A percentile compares a stretch with the other conserved stretches of the same genome.
Evolutionary conservation across 2,329 filamentous ascomycete species (phyloP).

Genomic region (Paecilomyces fulvus): DNA sequence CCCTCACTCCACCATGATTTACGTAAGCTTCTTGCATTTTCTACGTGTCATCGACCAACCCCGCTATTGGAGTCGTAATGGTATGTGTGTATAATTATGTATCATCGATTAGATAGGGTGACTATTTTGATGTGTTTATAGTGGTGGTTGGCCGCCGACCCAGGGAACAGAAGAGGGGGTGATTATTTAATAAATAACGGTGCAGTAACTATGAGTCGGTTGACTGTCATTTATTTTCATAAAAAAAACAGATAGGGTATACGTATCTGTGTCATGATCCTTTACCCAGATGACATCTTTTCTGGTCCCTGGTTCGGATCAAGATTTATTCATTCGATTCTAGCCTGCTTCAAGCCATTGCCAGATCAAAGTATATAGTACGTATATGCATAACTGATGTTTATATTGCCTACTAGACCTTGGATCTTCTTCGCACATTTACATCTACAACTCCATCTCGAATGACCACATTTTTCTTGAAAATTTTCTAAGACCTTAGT

Average conservation of each 20-base stretch:
- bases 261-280: not conserved
- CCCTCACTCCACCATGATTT: not conserved
- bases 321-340: not conserved
- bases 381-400: too few relatives aligned
- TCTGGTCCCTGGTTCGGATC: not conserved
- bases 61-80: not conserved
- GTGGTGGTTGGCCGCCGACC: not conserved
- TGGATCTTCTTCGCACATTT: too few relatives aligned
- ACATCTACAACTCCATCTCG: too few relatives aligned
- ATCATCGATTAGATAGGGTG: not conserved
- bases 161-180: not conserved
- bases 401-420: too few relatives aligned
- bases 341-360: not conserved
- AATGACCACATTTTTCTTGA: too few relatives aligned
- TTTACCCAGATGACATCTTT: not conserved
- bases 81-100: not conserved
- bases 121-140: not conserved
- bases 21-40: not conserved
- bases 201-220: not conserved
- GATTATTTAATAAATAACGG: not conserved
- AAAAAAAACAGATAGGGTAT: not conserved
- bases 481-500: too few relatives aligned
- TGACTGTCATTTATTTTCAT: not conserved
- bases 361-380: too few relatives aligned
- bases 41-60: not conserved